phyloP scores from a whole-genome alignment of 805 yeast species.

The Vanderwaltozyma verrucispora region DNA sequence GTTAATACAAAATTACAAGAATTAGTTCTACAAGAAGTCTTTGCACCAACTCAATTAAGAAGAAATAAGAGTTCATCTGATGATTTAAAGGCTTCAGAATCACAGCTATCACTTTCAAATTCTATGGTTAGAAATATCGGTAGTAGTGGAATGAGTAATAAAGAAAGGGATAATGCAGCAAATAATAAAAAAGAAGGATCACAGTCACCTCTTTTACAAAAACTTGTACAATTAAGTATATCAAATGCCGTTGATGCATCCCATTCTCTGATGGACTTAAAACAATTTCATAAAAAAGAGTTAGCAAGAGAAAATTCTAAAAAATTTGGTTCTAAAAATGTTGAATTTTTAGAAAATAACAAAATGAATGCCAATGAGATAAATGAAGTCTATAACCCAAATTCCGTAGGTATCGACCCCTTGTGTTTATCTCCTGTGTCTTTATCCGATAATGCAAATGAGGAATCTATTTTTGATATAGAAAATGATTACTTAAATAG shows the following conservation, averaged over 20 bases:
- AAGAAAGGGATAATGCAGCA: too few species aligned
- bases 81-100: background rate
- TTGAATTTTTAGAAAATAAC: too few species aligned
- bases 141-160: background rate
- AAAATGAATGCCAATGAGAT: too few species aligned
- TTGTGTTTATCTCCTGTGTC: background rate
- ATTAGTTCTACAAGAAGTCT: constrained; percentile 61
- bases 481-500: background rate
- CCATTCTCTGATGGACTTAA: constrained; percentile 24
- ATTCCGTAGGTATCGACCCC: too few species aligned
- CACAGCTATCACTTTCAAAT: background rate
- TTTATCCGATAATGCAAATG: background rate
- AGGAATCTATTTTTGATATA: background rate
- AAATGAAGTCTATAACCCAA: too few species aligned
- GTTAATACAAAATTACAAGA: constrained; percentile 66
- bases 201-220: constrained; percentile 15
- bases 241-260: constrained; percentile 22
- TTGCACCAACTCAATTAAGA: constrained; percentile 27
- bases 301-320: constrained; percentile 15
- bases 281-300: constrained; percentile 22
- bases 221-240: constrained; percentile 16
- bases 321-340: background rate
- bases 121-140: background rate
- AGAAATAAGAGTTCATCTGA: constrained; percentile 3
- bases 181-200: background rate